These are phyloP conservation scores for Juglanconis oblonga DNA, from an alignment of 2,329 filamentous ascomycete genomes.

Conservation along the genomic window DNA sequence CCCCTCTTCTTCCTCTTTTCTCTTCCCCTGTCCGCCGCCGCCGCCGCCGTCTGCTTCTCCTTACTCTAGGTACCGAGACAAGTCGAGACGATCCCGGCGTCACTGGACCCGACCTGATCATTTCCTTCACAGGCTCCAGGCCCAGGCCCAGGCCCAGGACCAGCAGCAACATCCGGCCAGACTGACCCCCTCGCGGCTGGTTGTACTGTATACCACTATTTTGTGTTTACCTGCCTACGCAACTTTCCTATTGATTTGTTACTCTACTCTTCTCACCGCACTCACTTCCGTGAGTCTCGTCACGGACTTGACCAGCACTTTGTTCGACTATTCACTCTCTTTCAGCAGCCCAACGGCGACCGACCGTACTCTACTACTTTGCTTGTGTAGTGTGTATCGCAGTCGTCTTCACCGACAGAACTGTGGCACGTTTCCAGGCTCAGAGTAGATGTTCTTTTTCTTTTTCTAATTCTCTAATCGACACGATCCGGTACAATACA, in stretches of 20 bases:
- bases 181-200: background rate
- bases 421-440: slow-evolving; percentile 4
- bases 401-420: slow-evolving; percentile 19
- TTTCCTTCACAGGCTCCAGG: background rate
- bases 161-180: background rate
- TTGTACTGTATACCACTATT: background rate
- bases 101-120: background rate
- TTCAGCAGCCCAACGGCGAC: background rate
- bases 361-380: background rate
- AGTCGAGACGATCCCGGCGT: slow-evolving; percentile 3
- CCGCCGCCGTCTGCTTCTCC: background rate
- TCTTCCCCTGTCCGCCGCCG: background rate
- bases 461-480: slow-evolving; percentile 4
- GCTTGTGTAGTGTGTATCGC: background rate
- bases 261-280: background rate
- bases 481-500: background rate
- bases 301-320: background rate
- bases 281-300: slow-evolving; percentile 3
- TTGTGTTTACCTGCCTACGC: background rate
- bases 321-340: background rate
- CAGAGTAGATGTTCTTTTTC: background rate
- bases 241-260: background rate
- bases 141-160: background rate
- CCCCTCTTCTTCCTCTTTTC: background rate
- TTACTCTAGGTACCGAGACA: slow-evolving; percentile 5